Base-by-base conservation (phyloP, 768 basidiomycete species). In the Auricularia auricula-judae region DNA sequence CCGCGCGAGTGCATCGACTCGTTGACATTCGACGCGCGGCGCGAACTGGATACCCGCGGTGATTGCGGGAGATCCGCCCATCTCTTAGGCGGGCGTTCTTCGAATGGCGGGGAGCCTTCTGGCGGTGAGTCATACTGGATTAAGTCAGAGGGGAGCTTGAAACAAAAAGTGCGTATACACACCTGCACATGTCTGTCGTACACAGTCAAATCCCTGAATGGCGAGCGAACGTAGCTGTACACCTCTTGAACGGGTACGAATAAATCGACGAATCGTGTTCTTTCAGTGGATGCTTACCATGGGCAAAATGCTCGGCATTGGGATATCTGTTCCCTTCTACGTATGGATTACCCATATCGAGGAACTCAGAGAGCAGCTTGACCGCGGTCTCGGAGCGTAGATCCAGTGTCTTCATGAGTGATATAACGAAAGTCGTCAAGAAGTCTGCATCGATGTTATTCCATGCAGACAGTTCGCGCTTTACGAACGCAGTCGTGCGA, bases 271-370 rank as follows among this genome's bases (percentile, higher is more conserved):
- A 2, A 18, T 36, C 62, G n/a, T 29, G 29, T 29, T 29, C 2
- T 34, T 36, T 47, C 21, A 59, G 51, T 36, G n/a, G 33, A 23
- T 5, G 74, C 82, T 68, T 69, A 91, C 92, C 93, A 75, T 98
- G 94, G 7, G 88, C 91, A 76, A 97, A 95, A 74, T 97, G 94
- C 72, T 98, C 94, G 11, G 94, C 89, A 68, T 91, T 89, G 33
- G 79, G 74, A 65, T 82, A 79, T 63, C 86, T 79, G 33, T 78
- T 77, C 7, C 86, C 86, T 59, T 82, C 80, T 23, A 72, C 71
- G 65, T 86, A 85, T 2, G 82, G 79, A 3, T 76, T 74, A 67
- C 87, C 88, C 73, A 91, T 81, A 71, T 98, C 94, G 59, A 98
- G 80, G 75, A 94, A 95, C 69, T 96, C 94, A 14, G 92, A 81